phyloP scores from a whole-genome alignment of 2,329 filamentous ascomycete species.

The Xylaria sp. region DNA sequence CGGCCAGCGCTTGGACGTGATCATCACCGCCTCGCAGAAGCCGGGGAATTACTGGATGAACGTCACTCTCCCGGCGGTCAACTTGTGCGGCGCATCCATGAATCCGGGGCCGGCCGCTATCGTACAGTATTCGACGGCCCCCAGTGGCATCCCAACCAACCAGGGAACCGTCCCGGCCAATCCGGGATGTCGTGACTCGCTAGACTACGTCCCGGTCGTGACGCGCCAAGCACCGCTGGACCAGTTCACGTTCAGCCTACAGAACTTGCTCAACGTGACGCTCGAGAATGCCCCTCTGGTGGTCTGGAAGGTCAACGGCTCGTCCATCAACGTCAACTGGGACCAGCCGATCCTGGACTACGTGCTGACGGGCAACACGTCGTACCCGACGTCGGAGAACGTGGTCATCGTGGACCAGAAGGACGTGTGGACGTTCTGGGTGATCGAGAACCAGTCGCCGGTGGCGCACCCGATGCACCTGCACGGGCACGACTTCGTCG shows the following conservation, averaged over 20 bases:
- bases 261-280: slow-evolving; percentile 37
- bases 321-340: slow-evolving; percentile 48
- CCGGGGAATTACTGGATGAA: slow-evolving; percentile 48
- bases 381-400: slow-evolving; percentile 41
- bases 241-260: slow-evolving; percentile 23
- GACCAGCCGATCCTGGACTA: slow-evolving; percentile 49
- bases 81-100: slow-evolving; percentile 35
- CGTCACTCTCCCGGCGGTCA: slow-evolving; percentile 37
- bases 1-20: slow-evolving; percentile 57
- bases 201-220: slow-evolving; percentile 38
- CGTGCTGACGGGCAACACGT: slow-evolving; percentile 43
- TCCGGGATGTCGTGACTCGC: slow-evolving; percentile 34
- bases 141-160: slow-evolving; percentile 34
- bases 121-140: slow-evolving; percentile 35
- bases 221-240: slow-evolving; percentile 33
- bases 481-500: slow-evolving; percentile 50
- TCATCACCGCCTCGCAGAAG: slow-evolving; percentile 54
- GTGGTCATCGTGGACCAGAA: slow-evolving; percentile 39
- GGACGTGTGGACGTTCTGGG: slow-evolving; percentile 46
- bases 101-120: slow-evolving; percentile 40
- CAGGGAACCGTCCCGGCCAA: slow-evolving; percentile 32
- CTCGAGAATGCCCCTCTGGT: slow-evolving; percentile 22
- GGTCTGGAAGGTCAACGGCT: slow-evolving; percentile 38
- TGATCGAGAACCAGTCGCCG: slow-evolving; percentile 43
- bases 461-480: slow-evolving; percentile 48